Conservation (phyloP, 768 basidiomycete species). For the Podaxis mareebaensis region DNA sequence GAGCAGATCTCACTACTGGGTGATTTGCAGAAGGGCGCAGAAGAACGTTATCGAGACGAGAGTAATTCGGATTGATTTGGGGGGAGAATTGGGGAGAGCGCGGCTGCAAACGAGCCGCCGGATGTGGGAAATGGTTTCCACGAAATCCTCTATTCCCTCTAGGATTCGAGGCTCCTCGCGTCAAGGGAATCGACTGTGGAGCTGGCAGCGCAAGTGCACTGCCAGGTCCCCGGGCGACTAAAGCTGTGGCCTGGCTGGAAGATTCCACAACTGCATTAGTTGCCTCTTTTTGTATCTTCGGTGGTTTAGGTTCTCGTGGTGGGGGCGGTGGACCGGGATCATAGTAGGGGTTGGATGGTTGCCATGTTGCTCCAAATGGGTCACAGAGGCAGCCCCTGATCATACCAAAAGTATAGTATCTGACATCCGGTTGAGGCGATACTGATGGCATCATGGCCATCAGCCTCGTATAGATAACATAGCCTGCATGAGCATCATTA, state of each 20-base stretch:
- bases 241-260: background rate
- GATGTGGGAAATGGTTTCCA: background rate
- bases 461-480: constrained; percentile 50
- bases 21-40: background rate
- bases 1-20: background rate
- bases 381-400: constrained; percentile 48
- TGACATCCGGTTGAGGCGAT: constrained; percentile 33
- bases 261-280: background rate
- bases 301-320: constrained; percentile 31
- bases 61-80: background rate
- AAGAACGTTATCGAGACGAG: background rate
- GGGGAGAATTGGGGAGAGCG: background rate
- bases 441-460: constrained; percentile 39
- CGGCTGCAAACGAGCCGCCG: background rate
- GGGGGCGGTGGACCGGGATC: constrained; percentile 71
- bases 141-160: constrained; percentile 1
- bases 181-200: background rate
- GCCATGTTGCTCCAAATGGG: constrained; percentile 49
- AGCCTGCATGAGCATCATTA: constrained; percentile 72
- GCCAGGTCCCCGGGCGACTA: constrained; percentile 1
- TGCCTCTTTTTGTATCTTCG: constrained; percentile 7
- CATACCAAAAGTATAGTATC: constrained; percentile 61
- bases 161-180: background rate
- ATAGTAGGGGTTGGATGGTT: constrained; percentile 62
- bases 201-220: background rate